Conservation (phyloP, 108 stramenopile genomes). For the Cyclotella baltica region DNA sequence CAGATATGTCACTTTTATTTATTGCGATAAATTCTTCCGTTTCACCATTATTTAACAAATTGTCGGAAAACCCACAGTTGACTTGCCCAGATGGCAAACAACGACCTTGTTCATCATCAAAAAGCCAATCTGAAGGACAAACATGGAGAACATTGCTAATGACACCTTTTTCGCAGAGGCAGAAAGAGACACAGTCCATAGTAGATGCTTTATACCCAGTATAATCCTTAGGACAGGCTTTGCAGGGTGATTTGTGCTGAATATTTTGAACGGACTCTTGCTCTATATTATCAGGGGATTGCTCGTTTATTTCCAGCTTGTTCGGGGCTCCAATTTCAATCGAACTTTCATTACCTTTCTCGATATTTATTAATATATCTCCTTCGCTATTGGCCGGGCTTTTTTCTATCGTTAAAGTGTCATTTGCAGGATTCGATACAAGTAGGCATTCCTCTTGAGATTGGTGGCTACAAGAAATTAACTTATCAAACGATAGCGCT, state of each 20-base stretch:
- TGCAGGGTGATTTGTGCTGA: conserved; percentile 2
- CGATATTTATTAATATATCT: too few species aligned
- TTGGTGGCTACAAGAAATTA: background rate
- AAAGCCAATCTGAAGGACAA: conserved; percentile 9
- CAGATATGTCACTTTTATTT: background rate
- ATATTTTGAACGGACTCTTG: background rate
- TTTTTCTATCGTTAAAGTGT: too few species aligned
- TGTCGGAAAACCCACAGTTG: background rate
- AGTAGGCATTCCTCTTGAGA: background rate
- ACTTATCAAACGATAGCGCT: background rate
- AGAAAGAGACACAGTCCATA: background rate
- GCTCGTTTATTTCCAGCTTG: too few species aligned
- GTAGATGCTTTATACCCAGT: conserved; percentile 2
- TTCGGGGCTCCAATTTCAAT: too few species aligned
- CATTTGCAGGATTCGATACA: too few species aligned
- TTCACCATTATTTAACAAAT: background rate
- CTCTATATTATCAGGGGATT: background rate
- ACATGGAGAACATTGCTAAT: background rate
- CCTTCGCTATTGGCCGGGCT: too few species aligned
- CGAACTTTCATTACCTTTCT: too few species aligned
- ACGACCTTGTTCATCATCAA: conserved; percentile 1
- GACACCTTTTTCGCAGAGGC: conserved; percentile 1
- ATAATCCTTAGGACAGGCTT: background rate
- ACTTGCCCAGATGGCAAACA: conserved; percentile 1
- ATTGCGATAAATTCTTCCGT: background rate